Percentiles rank a stretch among this genome's conserved stretches.
Conservation (phyloP, 2,329 filamentous ascomycete genomes). For the Ascochyta lentis region DNA sequence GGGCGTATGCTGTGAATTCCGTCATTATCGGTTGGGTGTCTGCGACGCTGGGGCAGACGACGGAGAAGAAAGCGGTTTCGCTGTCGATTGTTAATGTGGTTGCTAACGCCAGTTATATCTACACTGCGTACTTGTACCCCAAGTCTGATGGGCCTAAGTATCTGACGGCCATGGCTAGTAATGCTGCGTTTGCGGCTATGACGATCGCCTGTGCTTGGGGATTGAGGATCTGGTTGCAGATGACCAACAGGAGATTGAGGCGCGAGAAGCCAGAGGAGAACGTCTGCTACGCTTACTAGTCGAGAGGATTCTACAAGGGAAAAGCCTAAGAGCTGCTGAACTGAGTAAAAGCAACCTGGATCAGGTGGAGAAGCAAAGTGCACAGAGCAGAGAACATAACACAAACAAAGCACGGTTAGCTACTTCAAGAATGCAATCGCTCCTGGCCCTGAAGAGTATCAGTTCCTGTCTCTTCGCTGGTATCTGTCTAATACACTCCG, state of each 20-base stretch:
- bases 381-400: no score
- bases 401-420: no score
- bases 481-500: not conserved
- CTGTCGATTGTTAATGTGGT: slow-evolving; percentile 53
- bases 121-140: slow-evolving; percentile 51
- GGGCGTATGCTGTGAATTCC: slow-evolving; percentile 31
- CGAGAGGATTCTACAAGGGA: not conserved
- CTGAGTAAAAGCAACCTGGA: not conserved
- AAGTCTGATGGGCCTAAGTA: slow-evolving; percentile 31
- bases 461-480: not conserved
- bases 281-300: slow-evolving; percentile 26
- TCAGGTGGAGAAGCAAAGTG: no score
- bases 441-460: not conserved
- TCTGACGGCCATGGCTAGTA: slow-evolving; percentile 30
- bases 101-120: slow-evolving; percentile 50
- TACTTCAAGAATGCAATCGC: not conserved
- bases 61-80: slow-evolving; percentile 53
- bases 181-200: slow-evolving; percentile 25
- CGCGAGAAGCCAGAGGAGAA: slow-evolving; percentile 17
- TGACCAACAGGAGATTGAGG: slow-evolving; percentile 20
- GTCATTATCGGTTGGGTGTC: slow-evolving; percentile 52
- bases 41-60: slow-evolving; percentile 50
- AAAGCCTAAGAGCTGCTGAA: no score
- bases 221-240: slow-evolving; percentile 24
- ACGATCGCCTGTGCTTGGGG: slow-evolving; percentile 26